phyloP scores from a whole-genome alignment of 2,329 filamentous ascomycete species.

The Xylaria multiplex region DNA sequence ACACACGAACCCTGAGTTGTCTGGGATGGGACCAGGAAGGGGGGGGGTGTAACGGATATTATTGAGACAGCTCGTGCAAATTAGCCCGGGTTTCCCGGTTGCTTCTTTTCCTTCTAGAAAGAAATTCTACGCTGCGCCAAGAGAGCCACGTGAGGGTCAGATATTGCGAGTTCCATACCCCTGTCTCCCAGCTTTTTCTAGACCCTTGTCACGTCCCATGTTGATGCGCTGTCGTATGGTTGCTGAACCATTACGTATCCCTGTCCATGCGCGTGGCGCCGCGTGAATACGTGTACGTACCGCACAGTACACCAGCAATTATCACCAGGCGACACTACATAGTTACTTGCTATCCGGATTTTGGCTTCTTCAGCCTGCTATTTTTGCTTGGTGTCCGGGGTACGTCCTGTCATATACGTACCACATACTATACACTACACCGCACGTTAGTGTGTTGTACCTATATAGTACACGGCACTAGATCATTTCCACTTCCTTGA shows the following conservation, averaged over 20 bases:
- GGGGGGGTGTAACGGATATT: too few relatives aligned
- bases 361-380: conserved; percentile 37
- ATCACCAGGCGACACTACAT: background rate
- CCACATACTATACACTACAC: background rate
- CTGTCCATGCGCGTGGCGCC: conserved; percentile 28
- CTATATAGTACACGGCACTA: conserved; percentile 31
- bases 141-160: conserved; percentile 47
- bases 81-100: conserved; percentile 22
- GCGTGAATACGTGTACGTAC: conserved; percentile 13
- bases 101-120: conserved; percentile 37
- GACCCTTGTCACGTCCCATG: conserved; percentile 18
- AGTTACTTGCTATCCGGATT: conserved; percentile 24
- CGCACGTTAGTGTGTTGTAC: conserved; percentile 1
- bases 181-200: conserved; percentile 11
- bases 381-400: conserved; percentile 35
- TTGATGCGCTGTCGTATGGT: conserved; percentile 17
- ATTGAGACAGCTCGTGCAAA: conserved; percentile 11
- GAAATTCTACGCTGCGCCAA: conserved; percentile 25
- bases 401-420: conserved; percentile 27
- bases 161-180: conserved; percentile 39
- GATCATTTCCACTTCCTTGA: conserved; percentile 41
- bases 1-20: conserved; percentile 18
- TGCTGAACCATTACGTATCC: conserved; percentile 26
- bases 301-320: conserved; percentile 6
- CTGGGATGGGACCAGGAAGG: conserved; percentile 4